Evolutionary conservation across 495 filamentous ascomycete species (phyloP), one percentile per base, ranked within the genome.

Genomic region (Penicillium chermesinum): DNA sequence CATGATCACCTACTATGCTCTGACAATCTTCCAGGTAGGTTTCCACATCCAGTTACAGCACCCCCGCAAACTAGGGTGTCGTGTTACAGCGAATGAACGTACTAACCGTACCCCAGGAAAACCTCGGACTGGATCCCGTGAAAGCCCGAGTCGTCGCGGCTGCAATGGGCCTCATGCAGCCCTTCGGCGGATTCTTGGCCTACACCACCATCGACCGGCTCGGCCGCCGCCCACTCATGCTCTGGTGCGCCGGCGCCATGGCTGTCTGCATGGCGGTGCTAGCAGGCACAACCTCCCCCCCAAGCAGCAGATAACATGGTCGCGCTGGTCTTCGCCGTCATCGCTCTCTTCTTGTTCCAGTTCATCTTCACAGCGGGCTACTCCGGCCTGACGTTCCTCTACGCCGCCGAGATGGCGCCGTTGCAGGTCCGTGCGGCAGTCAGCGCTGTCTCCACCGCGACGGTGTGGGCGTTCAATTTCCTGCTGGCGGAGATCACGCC

Each of bases 91-190:
- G n/a, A n/a, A n/a, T n/a, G n/a, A n/a, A n/a, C n/a, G 14, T 22
- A 49, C 18, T 49, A 30, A 49, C 30, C 22, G 0, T 2, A 2
- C 2, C 50, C 60, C 62, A 82, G 43, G 71, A 83, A 58, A 75
- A 76, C 38, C 75, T 85, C 30, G 68, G 72, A 2, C 61, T 84
- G 10, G 65, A 64, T 19, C 86, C 93, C 55, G 78, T 95, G 40
- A 88, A 91, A 63, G 89, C 91, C 0, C 90, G 88, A 44, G 68
- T 95, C 3, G 67, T 91, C 0, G 84, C 86, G n/a, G 88, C 86
- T 27, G 74, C 87, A 6, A 89, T 87, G 74, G 85, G 85, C 71
- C 68, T 89, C 8, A 81, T 86, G 7, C 89, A 89, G 58, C 74
- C 83, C 10, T 77, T 89, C 55, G 87, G 84, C 48, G 84, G 87